Conservation (phyloP, 371 early-diverging fungal genomes). For the Saksenaea vasiformis region DNA sequence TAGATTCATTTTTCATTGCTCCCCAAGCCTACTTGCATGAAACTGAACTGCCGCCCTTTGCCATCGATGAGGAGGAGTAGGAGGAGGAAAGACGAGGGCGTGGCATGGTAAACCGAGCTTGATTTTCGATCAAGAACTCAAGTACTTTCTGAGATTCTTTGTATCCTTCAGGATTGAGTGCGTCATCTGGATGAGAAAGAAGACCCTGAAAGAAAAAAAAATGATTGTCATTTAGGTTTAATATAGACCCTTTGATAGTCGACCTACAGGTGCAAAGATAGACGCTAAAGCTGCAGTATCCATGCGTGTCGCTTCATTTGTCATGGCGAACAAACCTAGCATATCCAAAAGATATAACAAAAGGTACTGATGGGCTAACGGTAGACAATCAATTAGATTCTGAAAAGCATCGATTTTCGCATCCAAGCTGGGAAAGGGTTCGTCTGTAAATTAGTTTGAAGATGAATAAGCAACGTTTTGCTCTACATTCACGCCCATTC, state of each 20-base stretch:
- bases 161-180: constrained; percentile 61
- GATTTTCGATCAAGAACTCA: constrained; percentile 57
- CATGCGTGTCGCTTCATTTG: constrained; percentile 57
- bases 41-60: background rate
- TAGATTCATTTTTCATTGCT: background rate
- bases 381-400: constrained; percentile 52
- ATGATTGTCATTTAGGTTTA: background rate
- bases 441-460: constrained; percentile 32
- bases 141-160: constrained; percentile 61
- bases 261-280: constrained; percentile 60
- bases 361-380: constrained; percentile 56
- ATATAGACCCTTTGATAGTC: background rate
- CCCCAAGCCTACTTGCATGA: background rate
- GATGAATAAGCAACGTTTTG: background rate
- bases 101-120: constrained; percentile 31
- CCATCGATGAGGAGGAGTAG: background rate
- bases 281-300: constrained; percentile 57
- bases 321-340: constrained; percentile 52
- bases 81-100: constrained; percentile 11
- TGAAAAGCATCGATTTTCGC: constrained; percentile 53
- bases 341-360: constrained; percentile 64
- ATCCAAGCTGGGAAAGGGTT: constrained; percentile 50
- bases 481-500: background rate
- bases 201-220: constrained; percentile 31
- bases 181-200: constrained; percentile 58